Evolutionary conservation across 176 grass and related monocot genomes (phyloP).

Genomic region (sorghum (Sorghum bicolor)): DNA sequence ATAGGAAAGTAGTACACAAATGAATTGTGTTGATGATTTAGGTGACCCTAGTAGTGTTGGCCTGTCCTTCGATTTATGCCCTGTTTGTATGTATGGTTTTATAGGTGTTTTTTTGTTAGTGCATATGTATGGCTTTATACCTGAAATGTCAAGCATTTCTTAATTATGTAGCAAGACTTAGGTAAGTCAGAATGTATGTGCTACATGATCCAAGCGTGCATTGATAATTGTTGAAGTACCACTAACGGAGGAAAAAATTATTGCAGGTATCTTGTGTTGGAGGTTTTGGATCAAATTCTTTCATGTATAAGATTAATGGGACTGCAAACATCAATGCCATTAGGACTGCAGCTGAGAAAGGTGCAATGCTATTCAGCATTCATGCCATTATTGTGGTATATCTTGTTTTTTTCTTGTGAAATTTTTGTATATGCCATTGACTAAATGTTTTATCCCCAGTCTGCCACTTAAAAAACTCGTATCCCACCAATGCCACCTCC

Average conservation of each 20-base stretch:
- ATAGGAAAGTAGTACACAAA: neutral
- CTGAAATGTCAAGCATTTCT: neutral
- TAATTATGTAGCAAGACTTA: neutral
- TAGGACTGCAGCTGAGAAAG: conserved; percentile 81
- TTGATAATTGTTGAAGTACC: conserved; percentile 1
- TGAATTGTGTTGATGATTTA: neutral
- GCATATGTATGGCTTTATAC: neutral
- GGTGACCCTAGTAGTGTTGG: neutral
- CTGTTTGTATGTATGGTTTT: too few species aligned
- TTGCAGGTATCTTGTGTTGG: conserved; percentile 91
- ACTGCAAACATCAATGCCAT: conserved; percentile 96
- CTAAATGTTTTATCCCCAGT: neutral
- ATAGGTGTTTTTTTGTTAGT: neutral
- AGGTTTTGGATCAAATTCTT: conserved; percentile 87
- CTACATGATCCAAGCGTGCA: neutral
- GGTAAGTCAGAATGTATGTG: neutral
- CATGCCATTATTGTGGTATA: neutral
- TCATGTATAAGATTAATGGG: conserved; percentile 95
- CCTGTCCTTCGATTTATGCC: neutral
- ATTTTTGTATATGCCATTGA: neutral
- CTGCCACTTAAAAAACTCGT: neutral
- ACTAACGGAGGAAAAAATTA: conserved; percentile 22
- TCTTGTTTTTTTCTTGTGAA: neutral
- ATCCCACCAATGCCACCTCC: neutral
- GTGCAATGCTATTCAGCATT: conserved; percentile 31